Conservation (phyloP, 2,329 filamentous ascomycete genomes). For the Fusarium sp. region DNA sequence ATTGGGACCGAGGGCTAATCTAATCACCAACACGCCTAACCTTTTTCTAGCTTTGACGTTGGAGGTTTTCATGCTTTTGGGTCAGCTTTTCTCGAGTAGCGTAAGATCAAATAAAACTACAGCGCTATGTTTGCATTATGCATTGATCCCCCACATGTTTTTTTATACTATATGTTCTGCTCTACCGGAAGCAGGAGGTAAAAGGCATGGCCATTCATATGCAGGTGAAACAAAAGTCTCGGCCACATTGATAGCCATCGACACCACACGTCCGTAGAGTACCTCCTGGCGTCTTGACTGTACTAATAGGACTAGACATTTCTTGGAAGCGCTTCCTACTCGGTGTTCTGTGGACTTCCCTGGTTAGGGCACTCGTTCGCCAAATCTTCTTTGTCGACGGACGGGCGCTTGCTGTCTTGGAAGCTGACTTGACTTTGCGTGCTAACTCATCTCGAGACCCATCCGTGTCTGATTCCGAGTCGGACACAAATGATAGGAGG, state of each 20-base stretch:
- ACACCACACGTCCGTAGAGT: constrained; percentile 65
- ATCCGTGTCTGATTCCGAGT: constrained; percentile 57
- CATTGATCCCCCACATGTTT: not conserved
- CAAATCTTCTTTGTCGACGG: constrained; percentile 44
- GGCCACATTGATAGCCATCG: constrained; percentile 66
- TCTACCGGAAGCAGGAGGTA: not conserved
- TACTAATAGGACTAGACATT: constrained; percentile 37
- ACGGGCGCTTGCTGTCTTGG: constrained; percentile 23
- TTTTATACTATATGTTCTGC: not conserved
- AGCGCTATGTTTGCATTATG: constrained; percentile 25
- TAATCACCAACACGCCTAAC: constrained; percentile 37
- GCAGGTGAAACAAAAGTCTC: constrained; percentile 72
- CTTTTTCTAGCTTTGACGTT: constrained; percentile 30
- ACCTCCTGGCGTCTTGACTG: constrained; percentile 62
- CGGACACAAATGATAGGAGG: constrained; percentile 59
- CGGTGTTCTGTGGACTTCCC: constrained; percentile 47
- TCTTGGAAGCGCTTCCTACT: constrained; percentile 40
- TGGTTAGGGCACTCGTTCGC: constrained; percentile 49
- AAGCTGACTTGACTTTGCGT: constrained; percentile 32
- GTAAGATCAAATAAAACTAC: constrained; percentile 41
- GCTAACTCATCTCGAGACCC: constrained; percentile 54
- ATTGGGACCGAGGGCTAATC: constrained; percentile 41
- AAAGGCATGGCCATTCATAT: constrained; percentile 46
- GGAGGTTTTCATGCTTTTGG: constrained; percentile 36
- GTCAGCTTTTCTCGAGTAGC: constrained; percentile 46